Evolutionary conservation across 345 rosid genomes (phyloP), one percentile per base, ranked within the genome.

Genomic region (Brassica cretica): DNA sequence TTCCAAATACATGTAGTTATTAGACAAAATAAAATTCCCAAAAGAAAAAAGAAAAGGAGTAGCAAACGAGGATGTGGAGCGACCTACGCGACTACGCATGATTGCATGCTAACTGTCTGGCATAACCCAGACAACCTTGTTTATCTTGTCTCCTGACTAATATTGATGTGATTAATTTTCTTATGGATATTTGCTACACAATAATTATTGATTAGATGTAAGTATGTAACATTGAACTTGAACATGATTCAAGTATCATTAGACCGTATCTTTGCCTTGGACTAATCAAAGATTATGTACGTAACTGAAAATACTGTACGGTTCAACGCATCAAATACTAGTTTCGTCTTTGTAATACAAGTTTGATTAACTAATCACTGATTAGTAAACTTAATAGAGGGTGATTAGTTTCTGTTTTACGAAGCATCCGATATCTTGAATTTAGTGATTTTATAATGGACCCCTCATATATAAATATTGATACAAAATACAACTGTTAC

Each of bases 41-140:
- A 10, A 35, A 70, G 25, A 37, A 65, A 8, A 66, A 39, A 35
- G 39, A 35, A 39, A 39, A 10, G 68, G 49, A 15, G 25, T 24
- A 73, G 33, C 25, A 78, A 78, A 71, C 2, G 66, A 53, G 39
- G 24, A 35, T 29, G 71, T 73, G 74, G 58, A 73, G 66, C 70
- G 55, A 25, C 41, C 41, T 37, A 37, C 41, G 10, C 41, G 41
- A 16, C 7, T n/a, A 27, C 64, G 79, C 76, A 79, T 80, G 79
- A 75, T 72, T 25, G 30, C 66, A 64, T 64, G 79, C 71, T 44
- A 56, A 44, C 39, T 80, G 76, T 70, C 70, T 70, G 72, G 72
- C 64, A 65, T 80, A 65, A 75, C 44, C 68, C 76, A 80, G 83
- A 75, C 79, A 80, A 80, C 79, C 73, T 64, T 80, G 68, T 80